These are phyloP conservation scores for Geotrichum macrosporum DNA, from an alignment of 1,139 yeast species.

Conservation along the genomic window DNA sequence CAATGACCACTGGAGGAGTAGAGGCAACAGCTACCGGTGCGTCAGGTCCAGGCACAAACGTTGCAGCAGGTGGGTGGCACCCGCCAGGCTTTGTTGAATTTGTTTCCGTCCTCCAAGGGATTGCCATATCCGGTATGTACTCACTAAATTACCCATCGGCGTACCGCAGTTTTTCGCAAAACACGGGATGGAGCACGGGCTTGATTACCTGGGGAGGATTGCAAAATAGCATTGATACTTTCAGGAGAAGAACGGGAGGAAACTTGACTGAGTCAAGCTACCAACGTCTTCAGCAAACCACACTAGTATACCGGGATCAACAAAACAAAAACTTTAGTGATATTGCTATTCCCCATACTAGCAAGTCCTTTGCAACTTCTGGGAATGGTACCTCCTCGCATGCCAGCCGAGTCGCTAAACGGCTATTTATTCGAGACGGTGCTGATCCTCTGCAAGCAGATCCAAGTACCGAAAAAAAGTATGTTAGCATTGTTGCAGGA, in stretches of 20 bases:
- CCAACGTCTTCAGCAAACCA: constrained; percentile 25
- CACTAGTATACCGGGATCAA: constrained; percentile 28
- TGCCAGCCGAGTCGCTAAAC: not conserved
- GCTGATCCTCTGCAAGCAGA: not conserved
- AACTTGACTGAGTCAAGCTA: constrained; percentile 29
- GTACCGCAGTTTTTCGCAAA: constrained; percentile 34
- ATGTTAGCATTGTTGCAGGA: constrained; percentile 32
- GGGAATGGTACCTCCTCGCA: no score
- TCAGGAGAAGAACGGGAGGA: constrained; percentile 36
- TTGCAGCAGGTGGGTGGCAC: constrained; percentile 29
- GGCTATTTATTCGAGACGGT: constrained; percentile 2
- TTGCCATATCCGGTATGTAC: constrained; percentile 37
- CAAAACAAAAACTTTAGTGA: constrained; percentile 19
- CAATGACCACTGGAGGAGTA: constrained; percentile 22
- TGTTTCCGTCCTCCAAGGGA: constrained; percentile 31
- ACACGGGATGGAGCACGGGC: constrained; percentile 38
- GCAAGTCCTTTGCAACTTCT: no score
- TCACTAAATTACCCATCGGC: constrained; percentile 36
- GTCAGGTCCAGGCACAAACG: constrained; percentile 23
- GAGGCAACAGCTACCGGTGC: constrained; percentile 8
- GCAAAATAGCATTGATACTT: constrained; percentile 33
- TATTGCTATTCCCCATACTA: constrained; percentile 1
- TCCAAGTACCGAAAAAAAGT: constrained; percentile 13
- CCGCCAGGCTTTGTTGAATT: constrained; percentile 31
- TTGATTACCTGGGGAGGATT: constrained; percentile 34